phyloP scores from a whole-genome alignment of 176 grass and related monocot genomes.

The Sorghum bicolor region DNA sequence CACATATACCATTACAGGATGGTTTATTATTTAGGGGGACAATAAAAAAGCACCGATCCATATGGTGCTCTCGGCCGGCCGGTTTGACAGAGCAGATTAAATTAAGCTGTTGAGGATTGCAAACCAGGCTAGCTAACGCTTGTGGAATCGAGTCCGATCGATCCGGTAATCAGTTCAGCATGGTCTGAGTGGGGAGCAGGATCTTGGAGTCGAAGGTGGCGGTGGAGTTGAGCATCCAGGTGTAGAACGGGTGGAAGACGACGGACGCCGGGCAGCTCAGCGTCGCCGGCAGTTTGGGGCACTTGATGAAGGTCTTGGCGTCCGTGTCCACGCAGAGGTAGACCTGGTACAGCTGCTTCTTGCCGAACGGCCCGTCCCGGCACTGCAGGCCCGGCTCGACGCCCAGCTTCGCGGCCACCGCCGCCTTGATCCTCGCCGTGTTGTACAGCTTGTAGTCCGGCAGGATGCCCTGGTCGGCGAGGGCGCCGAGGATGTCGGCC shows the following conservation, averaged over 20 bases:
- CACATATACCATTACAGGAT: not conserved
- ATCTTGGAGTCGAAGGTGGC: constrained; percentile 3
- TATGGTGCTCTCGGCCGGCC: not conserved
- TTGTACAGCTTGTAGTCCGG: constrained; percentile 36
- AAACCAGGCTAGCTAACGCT: not conserved
- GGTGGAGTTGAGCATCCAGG: constrained; percentile 38
- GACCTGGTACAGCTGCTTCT: constrained; percentile 39
- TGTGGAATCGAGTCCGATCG: no score
- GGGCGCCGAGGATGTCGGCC: constrained; percentile 10
- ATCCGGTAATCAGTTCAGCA: not conserved
- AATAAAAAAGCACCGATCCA: not conserved
- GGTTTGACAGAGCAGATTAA: not conserved
- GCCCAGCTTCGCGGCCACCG: constrained; percentile 14
- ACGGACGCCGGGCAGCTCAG: constrained; percentile 9
- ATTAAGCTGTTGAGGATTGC: not conserved
- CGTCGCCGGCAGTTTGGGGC: constrained; percentile 27
- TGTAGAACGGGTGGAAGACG: constrained; percentile 38
- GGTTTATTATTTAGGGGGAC: not conserved
- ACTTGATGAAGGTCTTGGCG: constrained; percentile 35
- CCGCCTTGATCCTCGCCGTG: constrained; percentile 19
- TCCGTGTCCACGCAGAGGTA: constrained; percentile 43
- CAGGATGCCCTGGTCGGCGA: constrained; percentile 13
- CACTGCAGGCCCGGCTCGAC: constrained; percentile 27
- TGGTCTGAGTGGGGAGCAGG: not conserved
- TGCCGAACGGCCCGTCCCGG: constrained; percentile 25